These are phyloP conservation scores for Chalaropsis ovoidea DNA, from an alignment of 2,329 filamentous ascomycete species.

Conservation along the genomic window DNA sequence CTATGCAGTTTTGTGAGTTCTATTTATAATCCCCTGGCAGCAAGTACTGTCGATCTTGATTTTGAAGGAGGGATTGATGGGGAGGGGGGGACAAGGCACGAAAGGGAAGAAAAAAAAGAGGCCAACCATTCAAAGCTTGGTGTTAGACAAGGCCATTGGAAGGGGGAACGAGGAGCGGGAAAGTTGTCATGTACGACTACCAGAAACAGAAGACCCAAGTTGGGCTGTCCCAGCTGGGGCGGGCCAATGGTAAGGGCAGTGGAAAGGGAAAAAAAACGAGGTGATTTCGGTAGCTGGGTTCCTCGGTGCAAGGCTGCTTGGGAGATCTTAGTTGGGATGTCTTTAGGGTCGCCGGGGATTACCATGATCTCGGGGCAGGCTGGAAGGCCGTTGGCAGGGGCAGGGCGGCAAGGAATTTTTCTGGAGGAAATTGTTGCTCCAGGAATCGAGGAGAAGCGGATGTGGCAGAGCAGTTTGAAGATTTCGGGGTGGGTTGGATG, in stretches of 20 bases:
- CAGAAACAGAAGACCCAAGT: neutral
- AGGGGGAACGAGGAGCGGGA: neutral
- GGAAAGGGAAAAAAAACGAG: neutral
- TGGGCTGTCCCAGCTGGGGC: neutral
- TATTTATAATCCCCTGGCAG: constrained; percentile 6
- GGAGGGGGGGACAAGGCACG: neutral
- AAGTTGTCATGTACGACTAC: neutral
- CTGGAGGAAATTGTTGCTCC: too few species aligned
- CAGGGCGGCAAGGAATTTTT: neutral
- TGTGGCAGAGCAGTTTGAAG: too few species aligned
- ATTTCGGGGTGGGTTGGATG: too few species aligned
- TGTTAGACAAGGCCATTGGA: neutral
- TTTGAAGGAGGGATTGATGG: neutral
- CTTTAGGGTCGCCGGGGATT: constrained; percentile 16
- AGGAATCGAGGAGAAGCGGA: too few species aligned
- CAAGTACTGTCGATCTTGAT: constrained; percentile 12
- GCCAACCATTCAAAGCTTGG: neutral
- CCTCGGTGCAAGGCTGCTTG: neutral
- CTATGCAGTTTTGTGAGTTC: neutral
- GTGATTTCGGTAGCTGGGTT: neutral
- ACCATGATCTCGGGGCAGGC: constrained; percentile 22
- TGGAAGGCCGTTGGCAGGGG: neutral
- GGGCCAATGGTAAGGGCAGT: neutral
- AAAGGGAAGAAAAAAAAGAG: neutral
- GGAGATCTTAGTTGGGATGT: constrained; percentile 10